Evolutionary conservation across 1,139 yeast species (phyloP).

Genomic region (Debaryomyces sp.): DNA sequence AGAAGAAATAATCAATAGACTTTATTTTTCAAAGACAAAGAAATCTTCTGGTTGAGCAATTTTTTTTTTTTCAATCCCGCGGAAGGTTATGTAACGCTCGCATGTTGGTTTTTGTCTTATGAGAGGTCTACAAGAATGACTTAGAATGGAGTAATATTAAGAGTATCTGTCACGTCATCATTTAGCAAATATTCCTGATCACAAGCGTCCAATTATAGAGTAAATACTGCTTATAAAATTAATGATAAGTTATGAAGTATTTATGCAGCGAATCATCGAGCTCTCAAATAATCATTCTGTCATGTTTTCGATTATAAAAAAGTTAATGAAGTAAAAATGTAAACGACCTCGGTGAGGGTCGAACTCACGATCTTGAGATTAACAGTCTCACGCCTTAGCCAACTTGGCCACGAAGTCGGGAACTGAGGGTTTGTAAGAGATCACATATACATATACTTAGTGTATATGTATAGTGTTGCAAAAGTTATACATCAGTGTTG

Average conservation of each 20-base stretch:
- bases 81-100: not conserved
- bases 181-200: not conserved
- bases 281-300: not conserved
- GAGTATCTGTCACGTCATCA: not conserved
- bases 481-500: too few species aligned
- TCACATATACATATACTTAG: too few species aligned
- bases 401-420: slow-evolving; percentile 45
- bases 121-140: not conserved
- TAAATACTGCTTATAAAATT: not conserved
- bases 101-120: not conserved
- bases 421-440: too few species aligned
- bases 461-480: too few species aligned
- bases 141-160: not conserved
- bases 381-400: slow-evolving; percentile 48
- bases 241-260: not conserved
- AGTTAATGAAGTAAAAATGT: not conserved
- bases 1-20: not conserved
- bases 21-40: not conserved
- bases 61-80: not conserved
- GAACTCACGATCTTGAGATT: slow-evolving; percentile 38
- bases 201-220: too few species aligned
- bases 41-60: not conserved
- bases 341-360: slow-evolving; percentile 4
- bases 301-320: not conserved
- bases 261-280: slow-evolving; percentile 1